Evolutionary conservation across 1,284 basidiomycete species (phyloP), one percentile per base, ranked within the genome.

Genomic region (Tilletia horrida): DNA sequence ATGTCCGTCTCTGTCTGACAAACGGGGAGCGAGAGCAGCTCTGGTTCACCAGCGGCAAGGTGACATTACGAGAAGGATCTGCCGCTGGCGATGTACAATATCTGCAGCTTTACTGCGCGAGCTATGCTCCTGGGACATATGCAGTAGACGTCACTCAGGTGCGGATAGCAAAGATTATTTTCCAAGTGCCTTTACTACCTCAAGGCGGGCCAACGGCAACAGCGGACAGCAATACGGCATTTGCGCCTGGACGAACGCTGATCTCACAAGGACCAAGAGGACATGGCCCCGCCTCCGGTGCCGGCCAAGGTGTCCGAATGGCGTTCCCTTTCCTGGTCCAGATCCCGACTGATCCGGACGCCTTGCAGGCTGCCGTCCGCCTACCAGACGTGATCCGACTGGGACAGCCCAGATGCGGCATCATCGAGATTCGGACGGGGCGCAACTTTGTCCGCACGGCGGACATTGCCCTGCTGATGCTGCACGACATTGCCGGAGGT

Each of bases 91-190:
- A 27, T 18, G 16, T 31, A 7, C 55, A 59, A n/a, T 16, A 18
- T 1, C 57, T 77, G 1, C 66, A 71, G 43, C 69, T 81, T 6
- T 71, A 69, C 63, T 74, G 74, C 59, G 63, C 72, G 1, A 69
- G 74, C 40, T 69, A 69, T 13, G 71, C 73, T 1, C 55, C 69
- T 6, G 80, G 80, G 7, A 67, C 69, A 11, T 81, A 72, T 47
- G 70, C 72, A 25, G 61, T 81, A 1, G 79, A 80, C 50, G 73
- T 77, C 35, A 74, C 74, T 16, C 80, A 81, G 69, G 66, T 81
- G 21, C 68, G 72, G 0, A 43, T 80, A 6, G 71, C 74, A 7
- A 63, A 66, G 29, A 52, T 78, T 44, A 73, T 80, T 57, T 72
- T 77, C 43, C 74, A 80, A 45, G 45, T 16, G 9, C 43, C 35